Base-by-base conservation (phyloP, 305 asterid genomes). In the Solanum hybrid region DNA sequence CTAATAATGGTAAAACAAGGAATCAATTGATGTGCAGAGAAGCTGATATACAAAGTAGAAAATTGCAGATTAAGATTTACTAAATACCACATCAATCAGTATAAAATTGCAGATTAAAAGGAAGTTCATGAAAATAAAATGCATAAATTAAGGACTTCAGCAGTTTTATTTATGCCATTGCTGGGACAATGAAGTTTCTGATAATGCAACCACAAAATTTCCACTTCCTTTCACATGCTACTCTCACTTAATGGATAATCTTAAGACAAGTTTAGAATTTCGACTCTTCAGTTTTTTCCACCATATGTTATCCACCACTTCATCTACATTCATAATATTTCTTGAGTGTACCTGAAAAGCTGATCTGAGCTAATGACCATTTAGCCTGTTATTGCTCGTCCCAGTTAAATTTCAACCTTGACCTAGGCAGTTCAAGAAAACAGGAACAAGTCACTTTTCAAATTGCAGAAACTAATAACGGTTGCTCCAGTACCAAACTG, bases 41-140 rank as follows among this genome's bases (percentile, higher is more conserved):
- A 82, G 15, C 73, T 27, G 17, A 82, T 29, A 83, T 83, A 83
- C 29, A 45, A 83, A 45, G 88, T 85, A 7, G 88, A 85, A 85
- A 31, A 57, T 6, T 22, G 78, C 78, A 22, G 33, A 57, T 12
- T 57, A 85, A 31, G 22, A 85, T 85, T 57, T 57, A 6, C n/a
- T 11, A 57, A 51, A 85, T 51, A 57, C 32, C 87, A 82, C 37
- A 41, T 70, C 32, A 70, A 70, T 70, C 77, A 57, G 88, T 57
- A 11, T 73, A 85, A 85, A 27, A 57, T 3, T 85, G 45, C 77
- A 85, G 88, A 83, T 45, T 27, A 83, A 84, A 84, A 45, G 22
- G 88, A 51, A 84, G 88, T 84, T 84, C 88, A 84, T 84, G 88
- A 31, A 84, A 51, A 84, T 51, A 84, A 51, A 38, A 84, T 32